Percentiles rank a stretch among this genome's conserved stretches.
These are phyloP conservation scores for Plantago coronopus DNA, from an alignment of 305 asterid species.

Conservation along the genomic window DNA sequence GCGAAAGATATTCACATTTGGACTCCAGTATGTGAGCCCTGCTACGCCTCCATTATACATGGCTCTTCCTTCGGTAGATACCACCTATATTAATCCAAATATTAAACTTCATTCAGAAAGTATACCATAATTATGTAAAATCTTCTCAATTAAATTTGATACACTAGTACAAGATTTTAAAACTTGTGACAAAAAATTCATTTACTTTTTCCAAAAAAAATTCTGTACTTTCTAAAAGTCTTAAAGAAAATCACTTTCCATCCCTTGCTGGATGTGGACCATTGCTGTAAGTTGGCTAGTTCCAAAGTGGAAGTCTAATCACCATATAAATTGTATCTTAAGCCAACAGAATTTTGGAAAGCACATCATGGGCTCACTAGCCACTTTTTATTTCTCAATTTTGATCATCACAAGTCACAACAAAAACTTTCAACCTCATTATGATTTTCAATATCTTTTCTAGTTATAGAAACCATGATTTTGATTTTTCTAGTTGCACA, in stretches of 20 bases:
- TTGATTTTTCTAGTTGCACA: too few relatives aligned
- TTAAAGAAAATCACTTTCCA: not conserved
- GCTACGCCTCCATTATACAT: constrained; percentile 71
- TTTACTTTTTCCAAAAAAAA: too few relatives aligned
- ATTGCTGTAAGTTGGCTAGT: not conserved
- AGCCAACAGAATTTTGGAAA: too few relatives aligned
- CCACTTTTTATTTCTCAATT: not conserved
- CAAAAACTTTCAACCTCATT: not conserved
- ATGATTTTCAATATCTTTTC: too few relatives aligned
- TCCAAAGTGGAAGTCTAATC: not conserved
- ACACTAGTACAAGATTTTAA: too few relatives aligned
- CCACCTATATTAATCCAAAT: constrained; percentile 36
- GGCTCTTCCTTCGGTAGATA: constrained; percentile 70
- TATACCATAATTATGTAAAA: too few relatives aligned
- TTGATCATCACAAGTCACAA: not conserved
- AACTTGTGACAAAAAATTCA: too few relatives aligned
- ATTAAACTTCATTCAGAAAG: not conserved
- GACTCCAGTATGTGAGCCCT: constrained; percentile 69
- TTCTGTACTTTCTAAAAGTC: too few relatives aligned
- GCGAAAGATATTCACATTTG: constrained; percentile 66
- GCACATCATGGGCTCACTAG: not conserved
- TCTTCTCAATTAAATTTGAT: too few relatives aligned
- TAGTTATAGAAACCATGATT: too few relatives aligned
- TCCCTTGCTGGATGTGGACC: not conserved
- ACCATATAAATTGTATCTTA: too few relatives aligned